phyloP scores from a whole-genome alignment of 2,329 filamentous ascomycete species.

The Pyrenochaeta sp. region DNA sequence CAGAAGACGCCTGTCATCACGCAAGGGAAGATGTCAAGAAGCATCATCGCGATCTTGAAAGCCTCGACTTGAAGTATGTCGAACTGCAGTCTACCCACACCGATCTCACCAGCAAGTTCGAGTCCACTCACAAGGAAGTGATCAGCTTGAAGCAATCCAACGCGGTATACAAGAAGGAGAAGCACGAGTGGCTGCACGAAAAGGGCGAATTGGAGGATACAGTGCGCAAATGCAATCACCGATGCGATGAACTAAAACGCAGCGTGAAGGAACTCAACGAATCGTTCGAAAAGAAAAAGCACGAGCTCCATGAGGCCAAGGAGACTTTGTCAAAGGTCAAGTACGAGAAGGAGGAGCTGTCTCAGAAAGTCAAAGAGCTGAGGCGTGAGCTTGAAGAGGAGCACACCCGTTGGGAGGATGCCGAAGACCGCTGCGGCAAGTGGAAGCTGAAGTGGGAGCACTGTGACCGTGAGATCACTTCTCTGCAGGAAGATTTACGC shows the following conservation, averaged over 20 bases:
- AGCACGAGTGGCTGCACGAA: constrained; percentile 4
- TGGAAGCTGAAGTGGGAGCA: constrained; percentile 9
- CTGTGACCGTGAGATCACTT: constrained; percentile 4
- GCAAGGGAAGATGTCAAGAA: constrained; percentile 15
- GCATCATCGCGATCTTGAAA: constrained; percentile 12
- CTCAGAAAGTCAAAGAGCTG: constrained; percentile 3
- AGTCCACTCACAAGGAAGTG: constrained; percentile 14
- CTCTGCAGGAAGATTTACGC: constrained; percentile 4
- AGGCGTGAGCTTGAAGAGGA: constrained; percentile 3
- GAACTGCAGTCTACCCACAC: constrained; percentile 11
- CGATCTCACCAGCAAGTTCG: constrained; percentile 11
- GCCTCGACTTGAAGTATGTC: constrained; percentile 4
- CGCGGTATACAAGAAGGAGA: constrained; percentile 10
- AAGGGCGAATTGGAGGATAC: constrained; percentile 11
- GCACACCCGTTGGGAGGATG: constrained; percentile 3
- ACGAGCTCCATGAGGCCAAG: constrained; percentile 4
- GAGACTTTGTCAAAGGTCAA: constrained; percentile 1
- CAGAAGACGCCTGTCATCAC: constrained; percentile 4
- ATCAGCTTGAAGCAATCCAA: constrained; percentile 3
- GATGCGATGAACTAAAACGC: constrained; percentile 6
- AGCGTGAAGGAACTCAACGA: constrained; percentile 9
- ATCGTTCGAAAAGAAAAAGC: constrained; percentile 4
- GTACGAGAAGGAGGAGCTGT: not conserved
- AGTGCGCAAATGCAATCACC: constrained; percentile 7
- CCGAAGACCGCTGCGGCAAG: constrained; percentile 6